phyloP scores from a whole-genome alignment of 2,329 filamentous ascomycete genomes.

The Apiospora sp. region DNA sequence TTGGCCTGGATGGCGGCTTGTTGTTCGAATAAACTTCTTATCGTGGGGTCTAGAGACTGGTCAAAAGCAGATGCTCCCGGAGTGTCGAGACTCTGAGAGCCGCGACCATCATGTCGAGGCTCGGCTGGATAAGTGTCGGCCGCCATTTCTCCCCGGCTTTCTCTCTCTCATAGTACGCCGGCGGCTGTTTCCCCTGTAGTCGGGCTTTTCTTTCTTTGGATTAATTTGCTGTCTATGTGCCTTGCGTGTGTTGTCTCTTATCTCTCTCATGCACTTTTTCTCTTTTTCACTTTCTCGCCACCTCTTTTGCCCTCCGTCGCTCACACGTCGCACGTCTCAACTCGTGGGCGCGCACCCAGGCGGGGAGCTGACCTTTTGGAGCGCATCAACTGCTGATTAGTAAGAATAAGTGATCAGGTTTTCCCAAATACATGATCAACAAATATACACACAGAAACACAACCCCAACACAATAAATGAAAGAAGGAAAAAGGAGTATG shows the following conservation, averaged over 20 bases:
- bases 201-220: slow-evolving; percentile 27
- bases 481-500: slow-evolving; percentile 29
- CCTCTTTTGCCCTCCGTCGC: slow-evolving; percentile 32
- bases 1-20: slow-evolving; percentile 62
- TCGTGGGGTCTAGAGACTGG: slow-evolving; percentile 52
- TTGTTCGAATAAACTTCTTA: slow-evolving; percentile 57
- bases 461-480: slow-evolving; percentile 21
- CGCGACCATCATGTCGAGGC: slow-evolving; percentile 44
- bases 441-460: slow-evolving; percentile 20
- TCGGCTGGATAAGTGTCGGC: slow-evolving; percentile 37
- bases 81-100: slow-evolving; percentile 37
- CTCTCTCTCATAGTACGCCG: slow-evolving; percentile 4
- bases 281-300: slow-evolving; percentile 30
- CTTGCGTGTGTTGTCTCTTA: background rate
- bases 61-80: slow-evolving; percentile 43
- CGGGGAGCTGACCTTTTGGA: slow-evolving; percentile 30
- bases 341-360: slow-evolving; percentile 29
- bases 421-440: slow-evolving; percentile 28
- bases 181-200: slow-evolving; percentile 25
- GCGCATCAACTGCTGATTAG: slow-evolving; percentile 43
- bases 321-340: slow-evolving; percentile 31
- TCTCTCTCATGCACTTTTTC: slow-evolving; percentile 11
- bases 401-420: slow-evolving; percentile 2
- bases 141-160: slow-evolving; percentile 35
- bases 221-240: slow-evolving; percentile 16